These are phyloP conservation scores for Populus pruinosa DNA, from an alignment of 345 rosid species.

Conservation along the genomic window DNA sequence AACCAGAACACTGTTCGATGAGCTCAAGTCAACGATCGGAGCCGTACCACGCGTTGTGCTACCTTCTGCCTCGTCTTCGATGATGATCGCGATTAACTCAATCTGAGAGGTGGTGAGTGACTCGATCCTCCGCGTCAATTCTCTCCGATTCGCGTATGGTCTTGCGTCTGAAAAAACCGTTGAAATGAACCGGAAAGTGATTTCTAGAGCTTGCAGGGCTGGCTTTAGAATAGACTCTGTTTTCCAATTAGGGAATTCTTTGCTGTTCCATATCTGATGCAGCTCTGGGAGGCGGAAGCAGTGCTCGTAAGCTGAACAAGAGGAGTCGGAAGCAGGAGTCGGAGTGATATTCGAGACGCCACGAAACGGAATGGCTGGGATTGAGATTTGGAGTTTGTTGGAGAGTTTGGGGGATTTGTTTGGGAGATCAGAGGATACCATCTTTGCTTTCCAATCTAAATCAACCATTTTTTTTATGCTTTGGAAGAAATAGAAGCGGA, in stretches of 20 bases:
- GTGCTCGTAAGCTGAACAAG: constrained; percentile 73
- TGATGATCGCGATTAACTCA: constrained; percentile 52
- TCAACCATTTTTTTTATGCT: constrained; percentile 51
- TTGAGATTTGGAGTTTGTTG: constrained; percentile 44
- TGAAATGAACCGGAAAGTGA: constrained; percentile 76
- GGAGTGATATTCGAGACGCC: constrained; percentile 20
- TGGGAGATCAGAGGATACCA: constrained; percentile 45
- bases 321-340: constrained; percentile 37
- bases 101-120: constrained; percentile 64
- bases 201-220: constrained; percentile 76
- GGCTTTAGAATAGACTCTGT: constrained; percentile 62
- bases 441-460: constrained; percentile 54
- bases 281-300: constrained; percentile 76
- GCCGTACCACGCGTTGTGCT: constrained; percentile 29
- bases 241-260: constrained; percentile 57
- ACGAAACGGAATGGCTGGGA: constrained; percentile 26
- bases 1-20: constrained; percentile 42
- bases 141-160: constrained; percentile 63
- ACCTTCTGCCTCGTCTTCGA: constrained; percentile 53
- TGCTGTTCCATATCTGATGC: constrained; percentile 41
- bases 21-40: constrained; percentile 45
- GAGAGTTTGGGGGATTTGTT: constrained; percentile 41
- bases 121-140: constrained; percentile 74
- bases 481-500: fast-evolving
- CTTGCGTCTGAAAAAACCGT: constrained; percentile 64